Evolutionary conservation across 305 asterid genomes (phyloP), one percentile per base, ranked within the genome.

Genomic region (Fraxinus angustifolia): DNA sequence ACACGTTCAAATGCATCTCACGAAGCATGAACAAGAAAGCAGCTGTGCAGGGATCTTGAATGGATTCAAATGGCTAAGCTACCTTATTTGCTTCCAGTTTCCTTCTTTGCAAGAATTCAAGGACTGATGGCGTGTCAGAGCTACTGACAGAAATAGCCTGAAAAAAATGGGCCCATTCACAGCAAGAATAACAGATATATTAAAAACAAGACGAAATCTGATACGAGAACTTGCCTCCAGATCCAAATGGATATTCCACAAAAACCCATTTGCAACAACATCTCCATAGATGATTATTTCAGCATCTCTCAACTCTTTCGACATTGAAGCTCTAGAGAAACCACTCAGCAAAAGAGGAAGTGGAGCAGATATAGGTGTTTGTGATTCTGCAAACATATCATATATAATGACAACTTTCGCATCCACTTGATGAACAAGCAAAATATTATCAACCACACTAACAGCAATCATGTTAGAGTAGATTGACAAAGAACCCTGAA

Each of bases 361-460:
- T 3, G 98, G 99, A 84, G 99, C 98, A 83, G 99, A 96, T 23
- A 96, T 84, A 50, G 98, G 98, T 40, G 88, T 88, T 83, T 85
- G 93, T 53, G 93, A 92, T 88, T 93, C 98, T 72, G 93, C 83
- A 87, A 85, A 93, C 50, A 94, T 77, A 82, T 96, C 99, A 45
- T 96, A 96, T 78, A 96, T 80, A 81, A 96, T 96, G 78, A 90
- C 97, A 81, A 96, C 99, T 87, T 94, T 96, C 40, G 98, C 98
- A 65, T 93, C 99, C 89, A 86, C 94, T 89, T 96, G 99, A 89
- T 96, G 99, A 89, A 96, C 92, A 72, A 96, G 92, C 90, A 96
- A 87, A 82, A 93, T 89, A 83, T 91, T 96, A 88, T 96, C 98
- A 80, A 96, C 90, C 80, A 92, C 97, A 78, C 93, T 96, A 81